These are phyloP conservation scores for Rosa rugosa DNA, from an alignment of 306 rosid genomes.

Conservation along the genomic window DNA sequence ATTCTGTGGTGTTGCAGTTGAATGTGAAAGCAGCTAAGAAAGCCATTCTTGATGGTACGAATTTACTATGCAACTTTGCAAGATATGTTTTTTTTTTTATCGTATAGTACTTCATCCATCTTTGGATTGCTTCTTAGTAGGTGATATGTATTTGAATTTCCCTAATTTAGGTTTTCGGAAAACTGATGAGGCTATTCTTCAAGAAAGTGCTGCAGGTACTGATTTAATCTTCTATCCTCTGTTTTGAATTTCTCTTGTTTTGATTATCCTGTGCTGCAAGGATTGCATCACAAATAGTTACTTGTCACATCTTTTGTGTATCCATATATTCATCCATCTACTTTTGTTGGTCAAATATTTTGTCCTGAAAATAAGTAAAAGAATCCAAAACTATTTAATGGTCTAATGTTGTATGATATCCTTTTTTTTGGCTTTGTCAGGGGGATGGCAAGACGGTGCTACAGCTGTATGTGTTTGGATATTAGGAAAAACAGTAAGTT, in stretches of 20 bases:
- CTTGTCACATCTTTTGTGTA: background rate
- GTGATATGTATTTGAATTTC: slow-evolving; percentile 17
- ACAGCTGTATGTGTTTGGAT: slow-evolving; percentile 90
- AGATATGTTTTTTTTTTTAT: background rate
- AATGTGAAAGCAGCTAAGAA: slow-evolving; percentile 74
- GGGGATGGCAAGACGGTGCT: slow-evolving; percentile 96
- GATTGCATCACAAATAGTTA: slow-evolving; percentile 10
- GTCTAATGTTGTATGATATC: slow-evolving; percentile 15
- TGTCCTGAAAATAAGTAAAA: background rate
- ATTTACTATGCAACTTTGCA: background rate
- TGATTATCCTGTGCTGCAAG: background rate
- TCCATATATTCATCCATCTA: background rate
- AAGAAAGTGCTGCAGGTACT: slow-evolving; percentile 67
- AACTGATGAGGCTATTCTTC: slow-evolving; percentile 81
- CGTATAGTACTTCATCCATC: background rate
- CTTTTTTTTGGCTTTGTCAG: slow-evolving; percentile 38
- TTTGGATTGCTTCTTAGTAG: slow-evolving; percentile 3
- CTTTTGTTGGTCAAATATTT: background rate
- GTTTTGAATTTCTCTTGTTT: background rate
- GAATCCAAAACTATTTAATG: background rate
- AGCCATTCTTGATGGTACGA: slow-evolving; percentile 80
- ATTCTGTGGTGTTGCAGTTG: slow-evolving; percentile 52
- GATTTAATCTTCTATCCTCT: background rate
- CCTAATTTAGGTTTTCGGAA: slow-evolving; percentile 57
- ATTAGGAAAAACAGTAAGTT: slow-evolving; percentile 72